Conservation (phyloP, 73 alveolate genomes). For the Halteria grandinella region DNA sequence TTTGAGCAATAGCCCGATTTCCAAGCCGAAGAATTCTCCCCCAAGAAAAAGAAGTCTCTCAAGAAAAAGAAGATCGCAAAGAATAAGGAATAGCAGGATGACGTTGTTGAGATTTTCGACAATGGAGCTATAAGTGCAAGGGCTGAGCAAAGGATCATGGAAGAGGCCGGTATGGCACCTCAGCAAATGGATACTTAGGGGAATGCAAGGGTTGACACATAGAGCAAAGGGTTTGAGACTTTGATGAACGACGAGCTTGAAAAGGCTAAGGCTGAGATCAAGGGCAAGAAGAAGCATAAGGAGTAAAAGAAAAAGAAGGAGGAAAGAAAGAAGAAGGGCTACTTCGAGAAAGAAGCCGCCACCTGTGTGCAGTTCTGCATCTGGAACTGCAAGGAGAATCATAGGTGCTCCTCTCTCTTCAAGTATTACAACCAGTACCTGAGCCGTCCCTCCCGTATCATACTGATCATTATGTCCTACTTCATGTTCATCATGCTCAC, state of each 20-base stretch:
- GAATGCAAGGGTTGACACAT: background rate
- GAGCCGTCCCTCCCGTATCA: background rate
- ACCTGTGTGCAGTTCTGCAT: conserved; percentile 25
- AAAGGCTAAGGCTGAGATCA: background rate
- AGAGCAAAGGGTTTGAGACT: conserved; percentile 39
- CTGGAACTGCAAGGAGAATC: conserved; percentile 46
- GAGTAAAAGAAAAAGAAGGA: background rate
- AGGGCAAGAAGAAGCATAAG: conserved; percentile 4
- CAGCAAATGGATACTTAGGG: background rate
- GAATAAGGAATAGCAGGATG: background rate
- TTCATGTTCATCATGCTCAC: conserved; percentile 36
- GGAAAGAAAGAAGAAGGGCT: background rate
- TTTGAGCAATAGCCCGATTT: conserved; percentile 12
- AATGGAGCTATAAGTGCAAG: background rate
- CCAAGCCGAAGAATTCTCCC: conserved; percentile 9
- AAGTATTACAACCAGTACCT: conserved; percentile 25
- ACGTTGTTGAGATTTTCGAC: background rate
- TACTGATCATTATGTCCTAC: conserved; percentile 7
- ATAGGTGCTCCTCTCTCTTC: conserved; percentile 8
- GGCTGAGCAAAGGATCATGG: no score
- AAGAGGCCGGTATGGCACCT: no score
- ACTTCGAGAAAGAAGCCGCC: conserved; percentile 28
- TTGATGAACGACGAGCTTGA: conserved; percentile 10
- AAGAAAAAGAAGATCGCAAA: background rate
- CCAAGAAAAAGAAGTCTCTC: background rate